These are phyloP conservation scores for Fusarium udum DNA, from an alignment of 2,329 filamentous ascomycete species.

Conservation along the genomic window DNA sequence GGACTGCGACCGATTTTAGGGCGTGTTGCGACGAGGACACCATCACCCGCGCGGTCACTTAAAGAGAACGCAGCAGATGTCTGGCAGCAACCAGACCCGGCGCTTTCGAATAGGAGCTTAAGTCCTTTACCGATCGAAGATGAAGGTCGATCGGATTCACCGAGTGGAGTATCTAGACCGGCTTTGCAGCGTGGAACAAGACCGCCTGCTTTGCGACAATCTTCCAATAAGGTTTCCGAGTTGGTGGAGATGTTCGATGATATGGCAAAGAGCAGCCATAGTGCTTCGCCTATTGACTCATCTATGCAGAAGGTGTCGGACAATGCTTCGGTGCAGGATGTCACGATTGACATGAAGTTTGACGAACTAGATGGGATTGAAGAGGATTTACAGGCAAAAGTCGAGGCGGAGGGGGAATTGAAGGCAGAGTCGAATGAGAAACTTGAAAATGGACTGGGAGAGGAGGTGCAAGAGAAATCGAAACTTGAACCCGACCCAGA, in stretches of 20 bases:
- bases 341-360: not conserved
- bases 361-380: not conserved
- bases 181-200: slow-evolving; percentile 22
- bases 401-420: not conserved
- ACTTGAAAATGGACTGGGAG: not conserved
- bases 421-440: not conserved
- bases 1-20: slow-evolving; percentile 21
- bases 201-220: slow-evolving; percentile 36
- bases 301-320: slow-evolving; percentile 21
- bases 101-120: slow-evolving; percentile 13
- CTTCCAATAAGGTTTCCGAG: slow-evolving; percentile 58
- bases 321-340: not conserved
- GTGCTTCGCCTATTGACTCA: slow-evolving; percentile 36
- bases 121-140: slow-evolving; percentile 22
- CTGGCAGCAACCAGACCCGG: slow-evolving; percentile 24
- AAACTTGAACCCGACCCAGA: not conserved
- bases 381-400: not conserved
- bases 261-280: slow-evolving; percentile 46
- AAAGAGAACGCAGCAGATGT: slow-evolving; percentile 33
- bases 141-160: slow-evolving; percentile 30
- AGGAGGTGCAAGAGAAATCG: not conserved
- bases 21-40: slow-evolving; percentile 19
- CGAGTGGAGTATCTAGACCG: slow-evolving; percentile 25
- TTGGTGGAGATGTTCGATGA: slow-evolving; percentile 62
- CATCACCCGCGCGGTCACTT: slow-evolving; percentile 11